Conservation (phyloP, 805 yeast genomes). For the Metschnikowia picachoensis region DNA sequence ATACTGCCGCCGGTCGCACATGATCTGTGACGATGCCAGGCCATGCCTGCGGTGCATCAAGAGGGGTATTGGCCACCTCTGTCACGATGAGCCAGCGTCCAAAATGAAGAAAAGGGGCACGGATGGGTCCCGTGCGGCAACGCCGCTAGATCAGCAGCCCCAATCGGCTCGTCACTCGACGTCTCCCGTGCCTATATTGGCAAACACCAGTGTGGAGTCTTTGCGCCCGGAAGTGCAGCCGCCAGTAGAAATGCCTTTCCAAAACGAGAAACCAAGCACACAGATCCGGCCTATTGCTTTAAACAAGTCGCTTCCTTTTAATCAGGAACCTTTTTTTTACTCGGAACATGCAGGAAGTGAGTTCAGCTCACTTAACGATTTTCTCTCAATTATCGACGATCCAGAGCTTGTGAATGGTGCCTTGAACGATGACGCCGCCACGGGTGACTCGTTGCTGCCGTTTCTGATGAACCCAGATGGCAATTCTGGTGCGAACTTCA, state of each 20-base stretch:
- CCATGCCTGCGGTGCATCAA: conserved; percentile 82
- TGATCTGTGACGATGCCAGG: conserved; percentile 81
- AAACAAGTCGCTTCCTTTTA: conserved; percentile 40
- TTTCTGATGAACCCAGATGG: conserved; percentile 13
- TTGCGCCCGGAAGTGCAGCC: not conserved
- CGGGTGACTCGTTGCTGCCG: conserved; percentile 15
- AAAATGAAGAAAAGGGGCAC: conserved; percentile 34
- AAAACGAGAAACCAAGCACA: not conserved
- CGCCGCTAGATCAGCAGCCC: not conserved
- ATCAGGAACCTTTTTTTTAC: conserved; percentile 74
- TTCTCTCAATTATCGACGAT: conserved; percentile 85
- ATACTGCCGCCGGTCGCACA: conserved; percentile 88
- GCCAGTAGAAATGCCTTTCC: not conserved
- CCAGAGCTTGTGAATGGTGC: conserved; percentile 59
- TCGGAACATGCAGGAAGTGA: conserved; percentile 94
- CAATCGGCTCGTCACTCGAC: no score
- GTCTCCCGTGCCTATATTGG: not conserved
- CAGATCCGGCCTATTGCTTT: conserved; percentile 24
- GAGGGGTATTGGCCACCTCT: conserved; percentile 82
- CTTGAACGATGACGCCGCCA: conserved; percentile 21
- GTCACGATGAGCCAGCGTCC: conserved; percentile 66
- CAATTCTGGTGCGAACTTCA: conserved; percentile 13
- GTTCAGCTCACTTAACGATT: conserved; percentile 84
- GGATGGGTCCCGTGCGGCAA: conserved; percentile 14
- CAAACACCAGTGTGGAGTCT: not conserved